These are phyloP conservation scores for Emiliania huxleyi DNA, from an alignment of 78 protist genomes.

Conservation along the genomic window DNA sequence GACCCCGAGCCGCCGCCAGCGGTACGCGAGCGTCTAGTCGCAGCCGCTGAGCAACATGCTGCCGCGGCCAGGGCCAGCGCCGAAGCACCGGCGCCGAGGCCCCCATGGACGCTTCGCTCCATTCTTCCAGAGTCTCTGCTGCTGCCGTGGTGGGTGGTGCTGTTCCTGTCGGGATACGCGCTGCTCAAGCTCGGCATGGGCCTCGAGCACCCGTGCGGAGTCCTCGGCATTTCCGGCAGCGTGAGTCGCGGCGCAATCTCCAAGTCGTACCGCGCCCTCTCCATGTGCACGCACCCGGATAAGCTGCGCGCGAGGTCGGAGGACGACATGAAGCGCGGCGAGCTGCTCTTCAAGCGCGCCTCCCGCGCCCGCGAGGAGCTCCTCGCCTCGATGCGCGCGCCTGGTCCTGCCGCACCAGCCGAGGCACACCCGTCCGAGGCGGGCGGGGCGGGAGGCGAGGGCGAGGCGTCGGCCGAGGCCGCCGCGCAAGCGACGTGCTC, in stretches of 20 bases:
- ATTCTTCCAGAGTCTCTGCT: background rate
- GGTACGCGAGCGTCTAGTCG: too few species aligned
- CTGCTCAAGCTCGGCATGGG: background rate
- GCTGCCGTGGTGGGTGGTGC: conserved; percentile 12
- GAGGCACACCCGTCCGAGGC: too few species aligned
- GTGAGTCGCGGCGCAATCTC: background rate
- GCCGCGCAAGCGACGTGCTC: background rate
- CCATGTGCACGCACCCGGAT: conserved; percentile 7
- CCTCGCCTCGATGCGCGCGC: background rate
- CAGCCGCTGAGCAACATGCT: too few species aligned
- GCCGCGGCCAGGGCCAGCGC: too few species aligned
- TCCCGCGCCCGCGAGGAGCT: background rate
- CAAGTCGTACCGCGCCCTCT: background rate
- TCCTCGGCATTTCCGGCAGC: background rate
- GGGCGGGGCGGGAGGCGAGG: too few species aligned
- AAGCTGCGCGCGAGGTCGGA: background rate
- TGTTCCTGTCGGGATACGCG: background rate
- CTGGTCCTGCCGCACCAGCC: background rate
- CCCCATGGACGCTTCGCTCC: too few species aligned
- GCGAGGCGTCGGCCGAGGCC: background rate
- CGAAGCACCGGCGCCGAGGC: too few species aligned
- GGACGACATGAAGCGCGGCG: background rate
- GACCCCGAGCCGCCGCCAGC: too few species aligned
- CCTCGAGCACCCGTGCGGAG: background rate
- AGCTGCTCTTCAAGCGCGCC: conserved; percentile 18